These are phyloP conservation scores for Micromonas commoda DNA, from an alignment of 139 green algal species.

Conservation along the genomic window DNA sequence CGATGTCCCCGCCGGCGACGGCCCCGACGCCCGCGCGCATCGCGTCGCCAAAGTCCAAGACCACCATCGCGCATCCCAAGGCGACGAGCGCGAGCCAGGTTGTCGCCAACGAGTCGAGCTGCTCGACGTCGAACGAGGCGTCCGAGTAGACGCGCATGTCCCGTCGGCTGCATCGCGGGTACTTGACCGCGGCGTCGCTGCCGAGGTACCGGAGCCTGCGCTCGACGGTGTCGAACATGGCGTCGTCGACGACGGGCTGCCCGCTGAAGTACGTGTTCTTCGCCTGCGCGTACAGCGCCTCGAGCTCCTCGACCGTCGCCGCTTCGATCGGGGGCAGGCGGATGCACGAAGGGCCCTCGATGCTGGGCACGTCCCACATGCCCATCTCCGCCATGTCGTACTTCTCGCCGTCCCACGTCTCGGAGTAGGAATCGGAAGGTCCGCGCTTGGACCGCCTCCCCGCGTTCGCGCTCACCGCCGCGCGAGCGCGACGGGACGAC, in stretches of 20 bases:
- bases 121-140: neutral
- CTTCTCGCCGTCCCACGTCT: neutral
- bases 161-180: neutral
- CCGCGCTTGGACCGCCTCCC: neutral
- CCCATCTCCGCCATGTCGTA: neutral
- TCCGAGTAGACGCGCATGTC: neutral
- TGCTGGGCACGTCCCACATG: neutral
- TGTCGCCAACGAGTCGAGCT: neutral
- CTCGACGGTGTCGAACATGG: conserved; percentile 8
- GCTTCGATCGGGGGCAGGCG: neutral
- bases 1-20: neutral
- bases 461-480: neutral
- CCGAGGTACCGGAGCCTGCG: neutral
- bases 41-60: neutral
- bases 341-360: neutral
- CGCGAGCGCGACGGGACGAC: no score
- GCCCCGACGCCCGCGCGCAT: neutral
- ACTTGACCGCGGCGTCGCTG: neutral
- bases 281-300: neutral
- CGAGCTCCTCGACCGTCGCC: neutral
- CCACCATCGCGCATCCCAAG: neutral
- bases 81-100: neutral
- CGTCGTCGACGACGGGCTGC: conserved; percentile 5
- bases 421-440: neutral
- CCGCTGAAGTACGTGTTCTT: conserved; percentile 12